Conservation (phyloP, 2,329 filamentous ascomycete genomes). For the Cladosporium velox region DNA sequence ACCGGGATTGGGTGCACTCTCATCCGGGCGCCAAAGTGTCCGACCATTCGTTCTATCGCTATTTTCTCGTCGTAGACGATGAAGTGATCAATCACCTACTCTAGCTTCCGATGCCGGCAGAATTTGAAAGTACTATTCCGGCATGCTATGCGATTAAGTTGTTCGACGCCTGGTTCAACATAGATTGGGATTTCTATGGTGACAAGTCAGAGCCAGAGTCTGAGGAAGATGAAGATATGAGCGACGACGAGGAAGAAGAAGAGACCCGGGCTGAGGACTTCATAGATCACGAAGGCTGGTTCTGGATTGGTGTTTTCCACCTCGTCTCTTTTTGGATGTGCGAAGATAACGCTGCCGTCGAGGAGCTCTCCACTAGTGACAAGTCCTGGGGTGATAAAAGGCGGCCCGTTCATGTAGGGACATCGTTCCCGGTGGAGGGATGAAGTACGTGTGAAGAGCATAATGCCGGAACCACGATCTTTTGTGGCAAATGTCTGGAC, state of each 20-base stretch:
- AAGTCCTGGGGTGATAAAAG: conserved; percentile 4
- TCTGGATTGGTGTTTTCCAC: background rate
- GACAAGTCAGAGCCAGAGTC: background rate
- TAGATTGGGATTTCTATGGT: background rate
- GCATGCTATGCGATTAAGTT: background rate
- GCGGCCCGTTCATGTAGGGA: background rate
- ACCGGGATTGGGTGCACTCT: conserved; percentile 8
- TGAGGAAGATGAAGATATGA: background rate
- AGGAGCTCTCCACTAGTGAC: conserved; percentile 3
- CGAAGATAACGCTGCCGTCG: conserved; percentile 3
- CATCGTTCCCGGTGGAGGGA: background rate
- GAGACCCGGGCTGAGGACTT: background rate
- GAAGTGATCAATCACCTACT: conserved; percentile 7
- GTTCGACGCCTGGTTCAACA: conserved; percentile 1
- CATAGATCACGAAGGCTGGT: background rate
- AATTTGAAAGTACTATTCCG: background rate
- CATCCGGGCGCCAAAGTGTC: background rate
- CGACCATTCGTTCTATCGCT: conserved; percentile 3
- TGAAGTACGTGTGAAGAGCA: no score
- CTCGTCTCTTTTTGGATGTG: conserved; percentile 1
- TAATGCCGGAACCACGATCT: no score
- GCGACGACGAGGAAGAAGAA: background rate
- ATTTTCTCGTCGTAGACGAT: conserved; percentile 10
- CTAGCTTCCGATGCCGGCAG: conserved; percentile 10
- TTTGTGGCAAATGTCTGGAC: no score